Conservation (phyloP, 257 asterid species). For the Solanum bulbocastanum region DNA sequence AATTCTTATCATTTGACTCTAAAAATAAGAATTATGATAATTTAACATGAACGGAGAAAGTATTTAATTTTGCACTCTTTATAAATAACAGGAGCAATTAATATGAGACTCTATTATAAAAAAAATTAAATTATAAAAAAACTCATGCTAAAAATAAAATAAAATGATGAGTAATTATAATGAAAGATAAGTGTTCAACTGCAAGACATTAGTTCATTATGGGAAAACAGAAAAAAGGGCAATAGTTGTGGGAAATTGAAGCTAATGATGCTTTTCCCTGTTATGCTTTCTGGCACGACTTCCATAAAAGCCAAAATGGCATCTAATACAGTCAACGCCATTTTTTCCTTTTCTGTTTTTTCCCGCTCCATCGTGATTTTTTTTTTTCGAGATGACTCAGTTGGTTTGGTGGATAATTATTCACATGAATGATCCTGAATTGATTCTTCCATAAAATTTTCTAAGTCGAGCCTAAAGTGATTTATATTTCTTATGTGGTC, state of each 20-base stretch:
- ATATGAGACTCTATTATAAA: too few relatives aligned
- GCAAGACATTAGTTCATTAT: background rate
- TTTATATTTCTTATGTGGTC: too few relatives aligned
- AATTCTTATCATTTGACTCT: too few relatives aligned
- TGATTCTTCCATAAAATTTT: too few relatives aligned
- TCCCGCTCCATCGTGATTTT: background rate
- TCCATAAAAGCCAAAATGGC: background rate
- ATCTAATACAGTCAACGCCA: conserved; percentile 21
- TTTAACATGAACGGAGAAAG: too few relatives aligned
- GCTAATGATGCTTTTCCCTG: background rate
- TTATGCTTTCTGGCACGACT: background rate
- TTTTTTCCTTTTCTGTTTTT: conserved; percentile 2
- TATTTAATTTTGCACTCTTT: background rate
- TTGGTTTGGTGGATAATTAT: too few relatives aligned
- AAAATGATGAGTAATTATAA: background rate
- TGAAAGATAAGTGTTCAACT: background rate
- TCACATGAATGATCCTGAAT: too few relatives aligned
- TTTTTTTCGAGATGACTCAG: too few relatives aligned
- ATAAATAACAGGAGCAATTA: too few relatives aligned
- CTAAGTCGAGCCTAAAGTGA: rapidly evolving
- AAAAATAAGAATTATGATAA: too few relatives aligned
- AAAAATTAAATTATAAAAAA: too few relatives aligned
- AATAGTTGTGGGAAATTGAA: background rate
- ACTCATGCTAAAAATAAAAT: background rate
- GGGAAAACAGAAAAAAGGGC: background rate